A percentile compares a stretch with the other conserved stretches of the same genome.
Evolutionary conservation across 2,329 filamentous ascomycete species (phyloP).

Genomic region (Arthrobotrys sphaeroides): DNA sequence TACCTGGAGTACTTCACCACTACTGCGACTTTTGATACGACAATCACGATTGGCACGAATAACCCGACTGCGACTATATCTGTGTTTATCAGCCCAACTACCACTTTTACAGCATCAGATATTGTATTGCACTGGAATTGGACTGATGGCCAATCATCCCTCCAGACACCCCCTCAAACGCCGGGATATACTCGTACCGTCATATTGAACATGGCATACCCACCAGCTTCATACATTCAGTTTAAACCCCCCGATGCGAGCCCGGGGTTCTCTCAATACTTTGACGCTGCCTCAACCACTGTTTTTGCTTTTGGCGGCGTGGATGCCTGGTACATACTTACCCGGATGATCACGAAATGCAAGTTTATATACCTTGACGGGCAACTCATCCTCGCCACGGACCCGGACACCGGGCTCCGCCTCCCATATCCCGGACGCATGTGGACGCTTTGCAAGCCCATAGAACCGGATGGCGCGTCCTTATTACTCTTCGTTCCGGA

Average conservation of each 20-base stretch:
- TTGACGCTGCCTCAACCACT: conserved; percentile 1
- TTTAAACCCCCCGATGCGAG: conserved; percentile 29
- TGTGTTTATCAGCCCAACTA: conserved; percentile 17
- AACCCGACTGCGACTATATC: conserved; percentile 48
- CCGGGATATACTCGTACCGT: conserved; percentile 21
- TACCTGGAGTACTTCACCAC: conserved; percentile 1
- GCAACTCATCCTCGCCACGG: conserved; percentile 36
- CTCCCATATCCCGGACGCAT: not conserved
- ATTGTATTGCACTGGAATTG: conserved; percentile 17
- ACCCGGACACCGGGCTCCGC: conserved; percentile 23
- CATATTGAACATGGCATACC: conserved; percentile 23
- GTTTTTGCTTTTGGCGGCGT: not conserved
- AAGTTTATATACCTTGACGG: conserved; percentile 31
- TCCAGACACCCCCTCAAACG: conserved; percentile 11
- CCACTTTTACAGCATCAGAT: not conserved
- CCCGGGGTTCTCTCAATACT: conserved; percentile 14
- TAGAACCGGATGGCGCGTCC: not conserved
- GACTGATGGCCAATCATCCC: not conserved
- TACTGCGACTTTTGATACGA: conserved; percentile 8
- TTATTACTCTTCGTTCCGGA: not conserved
- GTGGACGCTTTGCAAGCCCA: not conserved
- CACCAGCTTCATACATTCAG: conserved; percentile 17
- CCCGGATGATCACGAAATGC: not conserved
- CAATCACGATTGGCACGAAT: conserved; percentile 31
- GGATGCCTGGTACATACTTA: conserved; percentile 5